phyloP scores from a whole-genome alignment of 2,329 filamentous ascomycete genomes.

The Fusarium pseudonygamai region DNA sequence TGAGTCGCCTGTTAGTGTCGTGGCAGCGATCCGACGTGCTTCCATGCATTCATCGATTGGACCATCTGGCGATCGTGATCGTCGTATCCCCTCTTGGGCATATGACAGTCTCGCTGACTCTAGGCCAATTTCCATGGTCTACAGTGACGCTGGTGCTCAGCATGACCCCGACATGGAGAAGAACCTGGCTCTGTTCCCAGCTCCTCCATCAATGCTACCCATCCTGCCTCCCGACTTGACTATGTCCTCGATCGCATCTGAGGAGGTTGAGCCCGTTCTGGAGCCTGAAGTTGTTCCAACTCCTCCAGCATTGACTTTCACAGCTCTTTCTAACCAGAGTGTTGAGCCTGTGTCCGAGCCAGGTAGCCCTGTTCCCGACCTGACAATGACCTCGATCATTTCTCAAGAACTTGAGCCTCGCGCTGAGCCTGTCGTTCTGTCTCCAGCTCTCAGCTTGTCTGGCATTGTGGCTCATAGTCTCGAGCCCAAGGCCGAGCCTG shows the following conservation, averaged over 20 bases:
- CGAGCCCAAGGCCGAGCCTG: slow-evolving; percentile 41
- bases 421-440: slow-evolving; percentile 34
- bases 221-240: slow-evolving; percentile 51
- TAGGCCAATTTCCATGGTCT: slow-evolving; percentile 60
- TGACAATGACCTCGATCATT: slow-evolving; percentile 43
- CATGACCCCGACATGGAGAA: slow-evolving; percentile 61
- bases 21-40: slow-evolving; percentile 48
- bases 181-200: slow-evolving; percentile 64
- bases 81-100: slow-evolving; percentile 38
- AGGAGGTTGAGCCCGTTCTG: slow-evolving; percentile 55
- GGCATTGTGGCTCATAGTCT: slow-evolving; percentile 41
- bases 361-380: slow-evolving; percentile 39
- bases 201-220: slow-evolving; percentile 58
- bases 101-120: slow-evolving; percentile 41
- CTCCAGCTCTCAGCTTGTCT: slow-evolving; percentile 35
- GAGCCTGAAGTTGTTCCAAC: slow-evolving; percentile 47
- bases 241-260: slow-evolving; percentile 56
- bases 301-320: slow-evolving; percentile 48
- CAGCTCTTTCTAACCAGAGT: slow-evolving; percentile 48
- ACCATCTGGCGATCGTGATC: slow-evolving; percentile 36
- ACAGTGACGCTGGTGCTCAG: slow-evolving; percentile 64
- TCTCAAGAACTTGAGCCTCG: slow-evolving; percentile 44
- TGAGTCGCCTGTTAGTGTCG: slow-evolving; percentile 42
- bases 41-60: slow-evolving; percentile 56
- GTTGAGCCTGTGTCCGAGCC: slow-evolving; percentile 54